phyloP scores from a whole-genome alignment of 768 basidiomycete species.

The Gymnopilus junonius region DNA sequence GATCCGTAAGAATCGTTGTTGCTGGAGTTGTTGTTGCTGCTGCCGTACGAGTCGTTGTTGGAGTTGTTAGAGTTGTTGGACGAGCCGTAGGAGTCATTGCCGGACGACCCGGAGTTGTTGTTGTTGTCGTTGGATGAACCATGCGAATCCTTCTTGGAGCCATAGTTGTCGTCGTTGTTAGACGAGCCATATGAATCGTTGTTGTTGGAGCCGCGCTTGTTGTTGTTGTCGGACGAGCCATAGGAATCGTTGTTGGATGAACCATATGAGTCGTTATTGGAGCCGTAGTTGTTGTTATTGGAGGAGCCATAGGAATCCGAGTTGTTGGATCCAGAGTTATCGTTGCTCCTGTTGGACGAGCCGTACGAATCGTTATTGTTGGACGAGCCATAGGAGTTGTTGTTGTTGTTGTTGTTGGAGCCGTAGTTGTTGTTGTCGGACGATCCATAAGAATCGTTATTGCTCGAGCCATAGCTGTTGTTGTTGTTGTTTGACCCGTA shows the following conservation, averaged over 20 bases:
- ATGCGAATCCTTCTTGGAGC: neutral
- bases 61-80: slow-evolving; percentile 18
- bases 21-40: neutral
- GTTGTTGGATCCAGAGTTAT: slow-evolving; percentile 24
- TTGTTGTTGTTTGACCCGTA: slow-evolving; percentile 21
- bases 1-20: slow-evolving; percentile 21
- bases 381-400: slow-evolving; percentile 25
- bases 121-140: slow-evolving; percentile 13
- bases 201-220: neutral
- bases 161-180: neutral
- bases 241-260: slow-evolving; percentile 25
- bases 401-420: slow-evolving; percentile 23
- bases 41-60: neutral
- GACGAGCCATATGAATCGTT: neutral
- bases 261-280: slow-evolving; percentile 25
- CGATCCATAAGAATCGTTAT: slow-evolving; percentile 15
- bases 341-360: slow-evolving; percentile 27
- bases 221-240: slow-evolving; percentile 18
- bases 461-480: slow-evolving; percentile 10
- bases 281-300: slow-evolving; percentile 28
- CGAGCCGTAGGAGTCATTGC: slow-evolving; percentile 13
- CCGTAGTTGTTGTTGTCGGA: slow-evolving; percentile 23
- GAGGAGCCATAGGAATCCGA: slow-evolving; percentile 25
- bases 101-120: slow-evolving; percentile 23
- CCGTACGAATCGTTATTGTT: slow-evolving; percentile 26